phyloP scores from a whole-genome alignment of 495 filamentous ascomycete species.

The Amniculicola lignicola region DNA sequence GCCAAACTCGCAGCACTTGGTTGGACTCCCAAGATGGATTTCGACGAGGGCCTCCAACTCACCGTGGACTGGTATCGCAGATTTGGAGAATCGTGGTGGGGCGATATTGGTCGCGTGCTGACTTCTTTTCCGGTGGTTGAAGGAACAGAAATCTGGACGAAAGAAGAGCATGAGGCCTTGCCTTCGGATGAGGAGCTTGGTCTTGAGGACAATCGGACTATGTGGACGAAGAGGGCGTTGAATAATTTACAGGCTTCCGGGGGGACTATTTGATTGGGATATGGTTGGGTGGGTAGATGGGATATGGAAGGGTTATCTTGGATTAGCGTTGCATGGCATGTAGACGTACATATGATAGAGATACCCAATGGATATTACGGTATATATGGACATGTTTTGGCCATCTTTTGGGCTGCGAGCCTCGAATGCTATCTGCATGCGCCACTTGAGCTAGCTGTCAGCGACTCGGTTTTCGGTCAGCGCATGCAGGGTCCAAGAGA shows the following conservation, averaged over 20 bases:
- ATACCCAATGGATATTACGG: no score
- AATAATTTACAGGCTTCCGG: slow-evolving; percentile 18
- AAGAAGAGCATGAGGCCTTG: slow-evolving; percentile 33
- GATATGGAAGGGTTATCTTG: background rate
- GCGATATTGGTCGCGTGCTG: slow-evolving; percentile 60
- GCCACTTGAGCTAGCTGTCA: background rate
- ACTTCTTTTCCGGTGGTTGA: slow-evolving; percentile 39
- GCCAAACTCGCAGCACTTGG: slow-evolving; percentile 62
- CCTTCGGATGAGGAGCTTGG: slow-evolving; percentile 26
- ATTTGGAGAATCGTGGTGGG: slow-evolving; percentile 66
- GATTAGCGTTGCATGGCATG: background rate
- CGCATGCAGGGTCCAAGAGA: no score
- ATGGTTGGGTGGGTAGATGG: background rate
- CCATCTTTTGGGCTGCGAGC: no score
- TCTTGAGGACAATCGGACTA: slow-evolving; percentile 6
- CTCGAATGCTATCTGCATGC: background rate
- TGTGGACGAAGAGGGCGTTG: slow-evolving; percentile 32
- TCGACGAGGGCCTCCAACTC: slow-evolving; percentile 58
- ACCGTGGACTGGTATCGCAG: slow-evolving; percentile 69
- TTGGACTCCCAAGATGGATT: slow-evolving; percentile 62
- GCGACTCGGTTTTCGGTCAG: no score
- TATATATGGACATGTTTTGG: no score
- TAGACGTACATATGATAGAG: background rate
- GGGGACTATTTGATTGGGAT: background rate
- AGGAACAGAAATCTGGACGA: slow-evolving; percentile 36